phyloP scores from a whole-genome alignment of 768 basidiomycete species.

The Mycena filopes region DNA sequence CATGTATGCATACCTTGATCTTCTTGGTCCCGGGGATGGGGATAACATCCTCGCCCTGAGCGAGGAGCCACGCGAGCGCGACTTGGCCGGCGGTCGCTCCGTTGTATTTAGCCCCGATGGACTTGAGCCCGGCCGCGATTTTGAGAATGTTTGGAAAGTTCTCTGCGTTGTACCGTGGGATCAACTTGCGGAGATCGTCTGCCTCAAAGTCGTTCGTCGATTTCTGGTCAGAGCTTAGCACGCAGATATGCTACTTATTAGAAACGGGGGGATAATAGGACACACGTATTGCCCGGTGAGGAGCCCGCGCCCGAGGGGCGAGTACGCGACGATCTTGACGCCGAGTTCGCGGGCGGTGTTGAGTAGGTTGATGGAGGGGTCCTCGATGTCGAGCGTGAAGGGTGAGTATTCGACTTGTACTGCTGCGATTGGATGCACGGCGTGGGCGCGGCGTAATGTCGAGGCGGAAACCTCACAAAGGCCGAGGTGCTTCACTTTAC shows the following conservation, averaged over 20 bases:
- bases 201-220: constrained; percentile 47
- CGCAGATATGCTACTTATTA: too few relatives aligned
- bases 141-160: constrained; percentile 57
- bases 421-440: constrained; percentile 47
- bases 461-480: constrained; percentile 47
- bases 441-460: constrained; percentile 47
- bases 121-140: constrained; percentile 50
- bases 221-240: too few relatives aligned
- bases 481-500: constrained; percentile 50
- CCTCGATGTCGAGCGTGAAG: constrained; percentile 42
- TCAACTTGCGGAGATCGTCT: constrained; percentile 45
- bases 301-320: too few relatives aligned
- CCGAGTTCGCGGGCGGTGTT: constrained; percentile 45
- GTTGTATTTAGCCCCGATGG: constrained; percentile 50
- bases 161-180: constrained; percentile 51
- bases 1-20: too few relatives aligned
- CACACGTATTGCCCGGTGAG: too few relatives aligned
- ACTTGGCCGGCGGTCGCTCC: constrained; percentile 57
- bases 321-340: too few relatives aligned
- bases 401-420: too few relatives aligned
- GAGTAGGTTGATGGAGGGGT: constrained; percentile 40
- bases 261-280: too few relatives aligned
- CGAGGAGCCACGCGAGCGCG: constrained; percentile 61
- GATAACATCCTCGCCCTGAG: constrained; percentile 57
- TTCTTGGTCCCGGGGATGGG: constrained; percentile 64